Percentiles rank a stretch among this genome's conserved stretches.
Evolutionary conservation across 768 basidiomycete genomes (phyloP).

Genomic region (Cubamyces lactineus): DNA sequence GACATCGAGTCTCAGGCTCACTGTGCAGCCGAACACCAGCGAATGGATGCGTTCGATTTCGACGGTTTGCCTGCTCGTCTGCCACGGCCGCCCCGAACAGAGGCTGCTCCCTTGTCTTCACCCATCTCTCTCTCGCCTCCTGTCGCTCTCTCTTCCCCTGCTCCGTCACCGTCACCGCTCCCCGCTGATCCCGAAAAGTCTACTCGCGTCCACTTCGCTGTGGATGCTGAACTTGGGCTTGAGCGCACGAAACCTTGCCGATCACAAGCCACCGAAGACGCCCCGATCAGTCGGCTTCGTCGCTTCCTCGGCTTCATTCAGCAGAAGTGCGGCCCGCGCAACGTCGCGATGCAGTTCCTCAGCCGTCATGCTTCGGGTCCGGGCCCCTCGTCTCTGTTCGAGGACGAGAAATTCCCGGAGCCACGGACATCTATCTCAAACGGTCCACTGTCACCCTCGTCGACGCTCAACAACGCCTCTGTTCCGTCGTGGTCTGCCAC

Average conservation of each 20-base stretch:
- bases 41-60: slow-evolving; percentile 38
- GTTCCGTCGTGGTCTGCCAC: slow-evolving; percentile 2
- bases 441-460: slow-evolving; percentile 18
- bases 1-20: slow-evolving; percentile 26
- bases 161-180: neutral
- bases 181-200: slow-evolving; percentile 9
- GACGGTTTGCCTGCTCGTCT: slow-evolving; percentile 38
- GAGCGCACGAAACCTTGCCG: neutral
- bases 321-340: slow-evolving; percentile 32
- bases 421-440: slow-evolving; percentile 6
- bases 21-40: slow-evolving; percentile 24
- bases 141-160: too few relatives aligned
- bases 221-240: neutral
- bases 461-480: slow-evolving; percentile 12
- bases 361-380: neutral
- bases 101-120: neutral
- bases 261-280: neutral
- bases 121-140: slow-evolving; percentile 1
- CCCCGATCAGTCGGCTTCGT: neutral
- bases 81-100: slow-evolving; percentile 16
- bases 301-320: slow-evolving; percentile 25
- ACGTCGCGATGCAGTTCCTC: slow-evolving; percentile 26
- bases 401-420: slow-evolving; percentile 11
- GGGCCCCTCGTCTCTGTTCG: neutral
- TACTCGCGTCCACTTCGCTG: slow-evolving; percentile 15